Percentiles rank a stretch among this genome's conserved stretches.
Conservation (phyloP, 208 protist genomes). For the Trypanosoma congolense region DNA sequence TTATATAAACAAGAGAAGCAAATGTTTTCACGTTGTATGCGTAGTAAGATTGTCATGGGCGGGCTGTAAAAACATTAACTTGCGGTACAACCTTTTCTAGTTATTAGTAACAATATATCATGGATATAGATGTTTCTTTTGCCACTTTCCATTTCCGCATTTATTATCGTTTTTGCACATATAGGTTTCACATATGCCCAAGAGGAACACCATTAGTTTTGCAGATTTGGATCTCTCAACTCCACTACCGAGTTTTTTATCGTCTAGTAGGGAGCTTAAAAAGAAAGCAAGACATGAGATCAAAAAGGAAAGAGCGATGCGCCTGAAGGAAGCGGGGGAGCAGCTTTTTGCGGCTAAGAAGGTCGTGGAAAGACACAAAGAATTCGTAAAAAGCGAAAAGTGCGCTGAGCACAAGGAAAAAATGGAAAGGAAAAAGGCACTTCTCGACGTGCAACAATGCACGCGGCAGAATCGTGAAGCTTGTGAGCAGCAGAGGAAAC, state of each 20-base stretch:
- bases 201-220: slow-evolving; percentile 64
- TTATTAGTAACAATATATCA: too few relatives aligned
- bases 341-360: slow-evolving; percentile 39
- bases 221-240: slow-evolving; percentile 74
- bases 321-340: slow-evolving; percentile 49
- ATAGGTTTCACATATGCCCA: slow-evolving; percentile 27
- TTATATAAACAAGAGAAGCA: too few relatives aligned
- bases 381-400: slow-evolving; percentile 37
- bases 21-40: too few relatives aligned
- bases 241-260: slow-evolving; percentile 55
- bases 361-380: slow-evolving; percentile 66
- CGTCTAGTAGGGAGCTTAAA: slow-evolving; percentile 50
- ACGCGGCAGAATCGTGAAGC: slow-evolving; percentile 52
- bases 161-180: neutral
- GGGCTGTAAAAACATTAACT: too few relatives aligned
- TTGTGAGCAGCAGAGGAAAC: slow-evolving; percentile 27
- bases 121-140: too few relatives aligned
- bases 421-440: slow-evolving; percentile 46
- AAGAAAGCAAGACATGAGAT: slow-evolving; percentile 45
- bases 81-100: too few relatives aligned
- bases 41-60: too few relatives aligned
- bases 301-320: slow-evolving; percentile 73
- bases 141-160: slow-evolving; percentile 1
- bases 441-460: slow-evolving; percentile 49
- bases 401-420: slow-evolving; percentile 52